These are phyloP conservation scores for Aspergillus neoniger DNA, from an alignment of 2,329 filamentous ascomycete species.

Conservation along the genomic window DNA sequence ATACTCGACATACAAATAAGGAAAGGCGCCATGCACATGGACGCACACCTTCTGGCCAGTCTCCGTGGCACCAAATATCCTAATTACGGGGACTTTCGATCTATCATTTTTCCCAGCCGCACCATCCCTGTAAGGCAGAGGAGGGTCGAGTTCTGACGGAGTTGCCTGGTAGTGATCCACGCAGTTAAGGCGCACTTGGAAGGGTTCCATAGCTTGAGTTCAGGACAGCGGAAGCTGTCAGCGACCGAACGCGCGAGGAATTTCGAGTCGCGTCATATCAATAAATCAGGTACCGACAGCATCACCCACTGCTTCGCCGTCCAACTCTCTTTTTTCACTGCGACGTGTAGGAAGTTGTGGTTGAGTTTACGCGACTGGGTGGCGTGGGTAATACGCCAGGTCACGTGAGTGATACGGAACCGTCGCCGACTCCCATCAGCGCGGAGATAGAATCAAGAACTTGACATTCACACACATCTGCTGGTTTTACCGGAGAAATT, in stretches of 20 bases:
- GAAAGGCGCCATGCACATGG: constrained; percentile 92
- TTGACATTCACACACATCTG: background rate
- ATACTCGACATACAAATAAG: constrained; percentile 93
- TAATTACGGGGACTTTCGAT: constrained; percentile 79
- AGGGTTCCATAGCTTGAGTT: constrained; percentile 63
- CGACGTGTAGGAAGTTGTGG: constrained; percentile 5
- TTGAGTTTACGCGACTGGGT: constrained; percentile 21
- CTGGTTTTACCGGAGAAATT: background rate
- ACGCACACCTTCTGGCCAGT: constrained; percentile 95
- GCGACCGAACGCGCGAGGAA: constrained; percentile 26
- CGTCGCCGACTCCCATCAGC: constrained; percentile 7
- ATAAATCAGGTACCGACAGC: background rate
- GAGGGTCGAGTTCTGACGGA: constrained; percentile 78
- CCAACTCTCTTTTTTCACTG: background rate
- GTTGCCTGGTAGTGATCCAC: constrained; percentile 89
- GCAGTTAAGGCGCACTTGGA: constrained; percentile 90
- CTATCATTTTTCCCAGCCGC: constrained; percentile 62
- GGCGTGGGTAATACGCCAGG: constrained; percentile 27
- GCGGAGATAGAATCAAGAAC: constrained; percentile 1
- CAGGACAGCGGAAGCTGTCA: constrained; percentile 25
- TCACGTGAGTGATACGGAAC: constrained; percentile 29
- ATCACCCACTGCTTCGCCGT: constrained; percentile 1
- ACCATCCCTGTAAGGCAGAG: constrained; percentile 66
- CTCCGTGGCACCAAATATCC: constrained; percentile 89
- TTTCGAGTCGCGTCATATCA: constrained; percentile 11